phyloP scores from a whole-genome alignment of 495 filamentous ascomycete species.

The Penicillium bialowiezense region DNA sequence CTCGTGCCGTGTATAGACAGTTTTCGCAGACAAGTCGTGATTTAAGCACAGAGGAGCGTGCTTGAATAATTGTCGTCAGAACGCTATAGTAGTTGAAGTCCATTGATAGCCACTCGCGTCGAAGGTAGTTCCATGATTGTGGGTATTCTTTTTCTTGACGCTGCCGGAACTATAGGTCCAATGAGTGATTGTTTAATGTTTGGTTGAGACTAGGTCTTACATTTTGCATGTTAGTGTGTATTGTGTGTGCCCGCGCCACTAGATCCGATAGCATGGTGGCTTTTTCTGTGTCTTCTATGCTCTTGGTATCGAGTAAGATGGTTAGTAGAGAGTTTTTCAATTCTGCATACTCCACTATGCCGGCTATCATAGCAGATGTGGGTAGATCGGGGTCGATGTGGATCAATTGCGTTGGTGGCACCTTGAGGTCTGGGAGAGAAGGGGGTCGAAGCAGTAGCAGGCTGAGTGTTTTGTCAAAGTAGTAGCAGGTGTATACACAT shows the following conservation, averaged over 20 bases:
- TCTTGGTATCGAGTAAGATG: conserved; percentile 20
- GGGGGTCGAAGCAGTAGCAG: conserved; percentile 35
- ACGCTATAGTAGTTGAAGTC: conserved; percentile 32
- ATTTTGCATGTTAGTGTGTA: conserved; percentile 18
- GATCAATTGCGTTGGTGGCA: conserved; percentile 20
- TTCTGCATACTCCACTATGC: conserved; percentile 23
- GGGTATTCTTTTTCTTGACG: conserved; percentile 17
- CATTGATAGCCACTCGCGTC: conserved; percentile 27
- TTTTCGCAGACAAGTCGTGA: conserved; percentile 25
- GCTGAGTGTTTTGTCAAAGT: conserved; percentile 35
- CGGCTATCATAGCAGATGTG: conserved; percentile 20
- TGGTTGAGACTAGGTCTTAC: conserved; percentile 5
- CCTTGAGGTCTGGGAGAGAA: conserved; percentile 29
- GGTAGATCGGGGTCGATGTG: conserved; percentile 23
- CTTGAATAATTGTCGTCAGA: conserved; percentile 24
- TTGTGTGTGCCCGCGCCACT: conserved; percentile 14
- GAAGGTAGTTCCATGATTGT: conserved; percentile 15
- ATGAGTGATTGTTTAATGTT: not conserved
- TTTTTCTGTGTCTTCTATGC: conserved; percentile 17
- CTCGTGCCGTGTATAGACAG: conserved; percentile 26
- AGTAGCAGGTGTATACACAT: conserved; percentile 30
- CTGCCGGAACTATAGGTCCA: conserved; percentile 11
- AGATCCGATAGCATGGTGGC: conserved; percentile 23
- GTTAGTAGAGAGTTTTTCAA: conserved; percentile 18
- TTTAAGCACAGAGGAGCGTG: conserved; percentile 22